Evolutionary conservation across 164 flowering plant genomes (phyloP), one percentile per base, ranked within the genome.

Genomic region (Tinospora cordifolia): DNA sequence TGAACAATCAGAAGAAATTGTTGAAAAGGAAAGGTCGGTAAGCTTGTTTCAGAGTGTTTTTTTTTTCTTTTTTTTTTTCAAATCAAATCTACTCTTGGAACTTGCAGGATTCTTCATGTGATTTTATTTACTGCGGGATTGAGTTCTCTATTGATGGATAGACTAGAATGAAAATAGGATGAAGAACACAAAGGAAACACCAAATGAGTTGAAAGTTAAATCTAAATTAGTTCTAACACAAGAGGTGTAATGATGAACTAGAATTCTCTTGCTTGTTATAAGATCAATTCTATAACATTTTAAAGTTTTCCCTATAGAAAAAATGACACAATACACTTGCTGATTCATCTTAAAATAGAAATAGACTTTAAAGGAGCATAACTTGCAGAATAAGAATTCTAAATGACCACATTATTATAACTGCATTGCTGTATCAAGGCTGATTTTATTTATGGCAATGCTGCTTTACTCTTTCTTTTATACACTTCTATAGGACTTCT

Each of bases 1-100:
- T 72, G 90, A 88, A 58, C 82, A 79, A 74, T 36, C 62, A 17
- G 88, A 78, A 63, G 84, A 54, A 66, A 84, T 26, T 58, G 69
- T 65, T 63, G 89, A 83, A 71, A 82, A 71, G 68, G 88, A 77
- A 68, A 87, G 98, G 96, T 92, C 14, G 27, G 89, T 75, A 51
- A 26, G 10, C 39, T 59, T 68, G 26, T 67, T 68, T 22, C 65
- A 59, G 64, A 44, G 13, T 46, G 57, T 14, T 64, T 66, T 26
- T 27, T 66, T 65, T n/a, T 41, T 7, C 54, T 62, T 14, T 64
- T 66, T 26, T 27, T 66, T 65, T n/a, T 41, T 7, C 34, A 3
- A 7, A 8, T 22, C 27, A 36, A 39, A 27, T 58, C 22, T 34
- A 11, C 47, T 27, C 25, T 21, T 41, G 40, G 27, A 14, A 40